A percentile compares a stretch with the other conserved stretches of the same genome.
Conservation (phyloP, 2,329 filamentous ascomycete genomes). For the Drechslerella dactyloides region DNA sequence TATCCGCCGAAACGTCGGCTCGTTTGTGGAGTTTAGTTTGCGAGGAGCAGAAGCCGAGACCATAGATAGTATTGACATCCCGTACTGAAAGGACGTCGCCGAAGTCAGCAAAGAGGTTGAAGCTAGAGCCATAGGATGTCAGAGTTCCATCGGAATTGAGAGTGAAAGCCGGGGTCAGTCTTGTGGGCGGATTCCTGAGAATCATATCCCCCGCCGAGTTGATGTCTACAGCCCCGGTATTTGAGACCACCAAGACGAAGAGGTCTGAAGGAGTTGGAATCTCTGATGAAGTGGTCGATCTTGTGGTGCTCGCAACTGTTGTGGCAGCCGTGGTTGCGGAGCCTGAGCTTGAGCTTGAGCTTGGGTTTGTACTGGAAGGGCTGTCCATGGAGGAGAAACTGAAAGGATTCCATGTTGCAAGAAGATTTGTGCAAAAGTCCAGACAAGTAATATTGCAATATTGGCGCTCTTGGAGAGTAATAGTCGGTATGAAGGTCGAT, state of each 20-base stretch:
- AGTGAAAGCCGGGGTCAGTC: constrained; percentile 23
- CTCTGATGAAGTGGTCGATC: neutral
- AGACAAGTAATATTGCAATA: constrained; percentile 17
- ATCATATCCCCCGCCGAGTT: constrained; percentile 23
- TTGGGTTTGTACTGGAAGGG: constrained; percentile 1
- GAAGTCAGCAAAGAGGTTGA: constrained; percentile 38
- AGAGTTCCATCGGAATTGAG: constrained; percentile 33
- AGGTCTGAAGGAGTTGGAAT: constrained; percentile 27
- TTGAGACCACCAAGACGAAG: constrained; percentile 15
- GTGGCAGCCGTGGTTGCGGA: constrained; percentile 18
- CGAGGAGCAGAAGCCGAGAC: constrained; percentile 15
- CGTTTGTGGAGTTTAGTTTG: neutral
- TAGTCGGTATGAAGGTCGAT: constrained; percentile 21
- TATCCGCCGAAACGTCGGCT: neutral
- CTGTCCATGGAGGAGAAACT: constrained; percentile 10
- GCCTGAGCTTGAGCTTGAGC: constrained; percentile 6
- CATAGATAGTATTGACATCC: constrained; percentile 22
- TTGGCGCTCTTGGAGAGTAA: constrained; percentile 12
- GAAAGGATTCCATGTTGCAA: constrained; percentile 39
- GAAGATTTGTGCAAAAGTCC: constrained; percentile 13
- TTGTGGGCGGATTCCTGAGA: constrained; percentile 2
- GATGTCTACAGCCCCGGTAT: constrained; percentile 22
- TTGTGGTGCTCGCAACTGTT: constrained; percentile 1
- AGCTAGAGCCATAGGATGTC: constrained; percentile 26
- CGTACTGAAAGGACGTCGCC: constrained; percentile 10